Conservation (phyloP, 805 yeast genomes). For the Ascoidea rubescens region DNA sequence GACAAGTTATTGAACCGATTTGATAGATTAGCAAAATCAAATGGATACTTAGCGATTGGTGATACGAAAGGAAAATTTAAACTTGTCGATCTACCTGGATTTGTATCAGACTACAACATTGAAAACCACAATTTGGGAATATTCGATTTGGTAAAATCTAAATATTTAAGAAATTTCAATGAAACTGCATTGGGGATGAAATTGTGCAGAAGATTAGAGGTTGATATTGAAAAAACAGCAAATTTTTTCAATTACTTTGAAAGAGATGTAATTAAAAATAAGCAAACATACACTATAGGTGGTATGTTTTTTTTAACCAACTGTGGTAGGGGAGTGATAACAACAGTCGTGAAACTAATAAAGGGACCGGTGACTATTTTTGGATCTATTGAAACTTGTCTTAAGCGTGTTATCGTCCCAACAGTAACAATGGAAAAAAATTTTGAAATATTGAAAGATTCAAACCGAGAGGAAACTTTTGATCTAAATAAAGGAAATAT, state of each 20-base stretch:
- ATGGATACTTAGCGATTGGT: too few species aligned
- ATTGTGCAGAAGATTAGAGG: too few species aligned
- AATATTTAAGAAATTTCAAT: too few species aligned
- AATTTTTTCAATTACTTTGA: too few species aligned
- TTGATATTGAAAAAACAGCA: too few species aligned
- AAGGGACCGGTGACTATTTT: slow-evolving; percentile 26
- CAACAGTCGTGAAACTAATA: slow-evolving; percentile 32
- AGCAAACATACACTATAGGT: slow-evolving; percentile 37
- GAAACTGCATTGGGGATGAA: too few species aligned
- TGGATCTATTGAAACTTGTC: slow-evolving; percentile 19
- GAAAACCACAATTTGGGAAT: slow-evolving; percentile 15
- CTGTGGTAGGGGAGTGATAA: slow-evolving; percentile 31
- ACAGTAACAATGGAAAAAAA: slow-evolving; percentile 15
- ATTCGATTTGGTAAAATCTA: not conserved
- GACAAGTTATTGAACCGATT: too few species aligned
- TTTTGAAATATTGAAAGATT: slow-evolving; percentile 10
- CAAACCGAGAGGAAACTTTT: too few species aligned
- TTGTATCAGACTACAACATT: slow-evolving; percentile 5
- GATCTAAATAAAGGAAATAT: slow-evolving; percentile 5
- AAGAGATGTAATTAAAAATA: slow-evolving; percentile 14
- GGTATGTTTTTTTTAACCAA: slow-evolving; percentile 47
- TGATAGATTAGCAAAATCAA: too few species aligned
- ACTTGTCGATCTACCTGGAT: slow-evolving; percentile 9
- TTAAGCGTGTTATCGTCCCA: slow-evolving; percentile 12
- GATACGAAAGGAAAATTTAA: too few species aligned